Percentiles rank a stretch among this genome's conserved stretches.
phyloP scores from a whole-genome alignment of 2,329 filamentous ascomycete genomes.

The Onygena corvina region DNA sequence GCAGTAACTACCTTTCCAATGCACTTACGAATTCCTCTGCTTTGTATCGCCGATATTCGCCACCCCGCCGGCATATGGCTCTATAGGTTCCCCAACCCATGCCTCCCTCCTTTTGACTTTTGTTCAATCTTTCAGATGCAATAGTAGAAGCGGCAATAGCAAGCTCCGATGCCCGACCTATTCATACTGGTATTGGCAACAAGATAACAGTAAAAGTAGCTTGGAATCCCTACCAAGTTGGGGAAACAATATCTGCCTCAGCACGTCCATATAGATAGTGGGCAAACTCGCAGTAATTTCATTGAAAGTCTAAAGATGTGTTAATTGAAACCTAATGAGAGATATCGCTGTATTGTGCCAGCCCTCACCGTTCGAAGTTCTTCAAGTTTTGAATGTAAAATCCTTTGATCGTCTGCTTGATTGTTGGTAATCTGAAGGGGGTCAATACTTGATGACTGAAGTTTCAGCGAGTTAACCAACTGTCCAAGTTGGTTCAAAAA shows the following conservation, averaged over 20 bases:
- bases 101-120: conserved; percentile 22
- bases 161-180: neutral
- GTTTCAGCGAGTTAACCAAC: conserved; percentile 41
- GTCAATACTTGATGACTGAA: conserved; percentile 23
- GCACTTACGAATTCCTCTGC: conserved; percentile 21
- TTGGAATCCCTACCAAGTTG: neutral
- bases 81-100: conserved; percentile 44
- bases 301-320: neutral
- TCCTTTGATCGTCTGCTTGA: conserved; percentile 25
- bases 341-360: no score
- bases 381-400: conserved; percentile 27
- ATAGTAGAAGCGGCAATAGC: neutral
- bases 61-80: conserved; percentile 43
- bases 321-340: neutral
- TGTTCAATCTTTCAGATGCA: neutral
- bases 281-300: no score
- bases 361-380: neutral
- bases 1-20: neutral
- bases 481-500: conserved; percentile 44
- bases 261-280: no score
- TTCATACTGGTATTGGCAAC: neutral
- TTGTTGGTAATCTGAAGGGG: conserved; percentile 32
- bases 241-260: neutral
- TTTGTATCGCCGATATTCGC: conserved; percentile 32
- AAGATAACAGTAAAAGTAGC: neutral